These are phyloP conservation scores for Sugiyamaella lignohabitans DNA, from an alignment of 805 yeast genomes.

Conservation along the genomic window DNA sequence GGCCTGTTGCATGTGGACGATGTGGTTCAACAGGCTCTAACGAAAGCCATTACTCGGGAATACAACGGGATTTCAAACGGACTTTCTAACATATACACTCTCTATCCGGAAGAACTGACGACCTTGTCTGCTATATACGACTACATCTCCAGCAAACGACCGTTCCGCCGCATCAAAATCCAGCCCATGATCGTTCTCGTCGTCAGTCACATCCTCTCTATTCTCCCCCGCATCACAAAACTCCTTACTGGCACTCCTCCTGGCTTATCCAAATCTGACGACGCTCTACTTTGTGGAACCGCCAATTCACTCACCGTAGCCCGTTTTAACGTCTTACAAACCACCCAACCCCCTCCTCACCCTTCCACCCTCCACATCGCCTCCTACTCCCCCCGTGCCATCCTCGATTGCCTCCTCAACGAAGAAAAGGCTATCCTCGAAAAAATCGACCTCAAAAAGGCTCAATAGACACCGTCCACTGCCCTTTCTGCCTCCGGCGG, in stretches of 20 bases:
- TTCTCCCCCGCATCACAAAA: not conserved
- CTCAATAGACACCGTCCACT: no score
- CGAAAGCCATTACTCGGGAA: no score
- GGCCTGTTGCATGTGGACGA: constrained; percentile 18
- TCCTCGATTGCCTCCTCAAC: not conserved
- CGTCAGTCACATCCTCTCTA: not conserved
- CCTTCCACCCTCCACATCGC: not conserved
- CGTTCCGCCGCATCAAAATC: not conserved
- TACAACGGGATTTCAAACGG: not conserved
- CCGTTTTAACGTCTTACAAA: constrained; percentile 24
- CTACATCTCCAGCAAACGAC: not conserved
- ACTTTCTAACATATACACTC: not conserved
- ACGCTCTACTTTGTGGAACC: constrained; percentile 14
- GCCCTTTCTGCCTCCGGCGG: no score
- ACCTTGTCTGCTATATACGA: not conserved
- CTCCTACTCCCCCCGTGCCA: no score
- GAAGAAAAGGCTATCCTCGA: not conserved
- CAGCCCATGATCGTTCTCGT: not conserved
- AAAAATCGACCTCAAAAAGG: no score
- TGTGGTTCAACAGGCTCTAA: not conserved
- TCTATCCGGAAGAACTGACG: not conserved
- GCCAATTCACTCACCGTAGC: constrained; percentile 21
- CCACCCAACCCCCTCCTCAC: constrained; percentile 21
- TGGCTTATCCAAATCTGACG: constrained; percentile 17
- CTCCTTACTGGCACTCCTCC: not conserved